Percentiles rank a stretch among this genome's conserved stretches.
Conservation (phyloP, 1,284 basidiomycete genomes). For the Rhodotorula sp. region DNA sequence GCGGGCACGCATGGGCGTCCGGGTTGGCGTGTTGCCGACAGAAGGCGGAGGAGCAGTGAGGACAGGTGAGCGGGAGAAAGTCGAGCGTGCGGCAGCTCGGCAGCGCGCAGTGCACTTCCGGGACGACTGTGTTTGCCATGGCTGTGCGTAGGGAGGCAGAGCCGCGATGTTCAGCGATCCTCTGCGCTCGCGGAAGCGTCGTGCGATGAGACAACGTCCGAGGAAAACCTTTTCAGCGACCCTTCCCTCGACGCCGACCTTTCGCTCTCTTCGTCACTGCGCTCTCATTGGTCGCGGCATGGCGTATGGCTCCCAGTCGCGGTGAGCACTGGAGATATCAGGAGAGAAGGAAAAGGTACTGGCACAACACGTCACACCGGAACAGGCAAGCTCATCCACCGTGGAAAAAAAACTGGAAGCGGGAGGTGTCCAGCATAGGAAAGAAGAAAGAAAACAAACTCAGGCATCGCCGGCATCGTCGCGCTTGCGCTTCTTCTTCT, state of each 20-base stretch:
- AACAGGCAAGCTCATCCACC: not conserved
- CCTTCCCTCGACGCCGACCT: too few relatives aligned
- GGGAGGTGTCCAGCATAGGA: not conserved
- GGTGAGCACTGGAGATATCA: not conserved
- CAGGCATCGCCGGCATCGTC: constrained; percentile 34
- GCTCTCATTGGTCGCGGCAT: too few relatives aligned
- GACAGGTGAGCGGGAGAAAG: constrained; percentile 33
- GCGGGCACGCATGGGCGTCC: constrained; percentile 14
- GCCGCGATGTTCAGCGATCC: too few relatives aligned
- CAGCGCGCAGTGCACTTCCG: constrained; percentile 19
- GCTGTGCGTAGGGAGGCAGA: not conserved
- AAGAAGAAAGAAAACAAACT: too few relatives aligned
- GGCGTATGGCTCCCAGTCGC: too few relatives aligned
- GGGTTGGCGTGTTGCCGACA: constrained; percentile 53
- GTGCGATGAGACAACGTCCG: too few relatives aligned
- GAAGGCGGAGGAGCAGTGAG: constrained; percentile 9
- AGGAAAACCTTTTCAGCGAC: too few relatives aligned
- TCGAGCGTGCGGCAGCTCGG: constrained; percentile 18
- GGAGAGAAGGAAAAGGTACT: too few relatives aligned
- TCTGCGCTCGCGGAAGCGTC: too few relatives aligned
- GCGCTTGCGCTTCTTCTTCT: constrained; percentile 56
- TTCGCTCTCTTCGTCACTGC: too few relatives aligned
- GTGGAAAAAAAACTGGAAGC: not conserved
- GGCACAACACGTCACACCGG: not conserved
- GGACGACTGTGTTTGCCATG: not conserved